A percentile compares a stretch with the other conserved stretches of the same genome.
These are phyloP conservation scores for Collybiopsis luxurians DNA, from an alignment of 768 basidiomycete genomes.

Conservation along the genomic window DNA sequence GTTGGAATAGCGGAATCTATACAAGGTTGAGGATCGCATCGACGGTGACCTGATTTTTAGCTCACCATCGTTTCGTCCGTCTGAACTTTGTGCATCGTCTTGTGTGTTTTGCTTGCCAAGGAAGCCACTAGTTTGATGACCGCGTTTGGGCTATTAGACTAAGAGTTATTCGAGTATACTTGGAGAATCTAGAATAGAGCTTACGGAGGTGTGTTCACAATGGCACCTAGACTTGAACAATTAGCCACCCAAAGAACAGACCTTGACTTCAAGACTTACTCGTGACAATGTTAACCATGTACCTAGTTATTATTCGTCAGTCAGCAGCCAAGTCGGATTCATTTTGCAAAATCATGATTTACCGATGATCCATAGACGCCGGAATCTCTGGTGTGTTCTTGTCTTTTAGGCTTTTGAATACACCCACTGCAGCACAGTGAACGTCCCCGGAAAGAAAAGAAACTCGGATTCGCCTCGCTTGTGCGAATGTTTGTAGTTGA, in stretches of 20 bases:
- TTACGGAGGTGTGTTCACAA: constrained; percentile 91
- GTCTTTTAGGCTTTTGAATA: constrained; percentile 63
- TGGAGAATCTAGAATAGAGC: constrained; percentile 21
- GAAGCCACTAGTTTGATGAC: constrained; percentile 82
- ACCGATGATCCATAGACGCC: constrained; percentile 62
- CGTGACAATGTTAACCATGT: constrained; percentile 88
- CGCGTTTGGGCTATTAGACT: constrained; percentile 52
- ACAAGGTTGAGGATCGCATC: not conserved
- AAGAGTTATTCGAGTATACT: not conserved
- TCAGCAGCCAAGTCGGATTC: too few species aligned
- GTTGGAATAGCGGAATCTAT: constrained; percentile 73
- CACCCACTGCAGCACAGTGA: constrained; percentile 83
- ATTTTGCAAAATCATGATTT: too few species aligned
- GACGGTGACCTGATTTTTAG: not conserved
- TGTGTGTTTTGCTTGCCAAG: constrained; percentile 78
- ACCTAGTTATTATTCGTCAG: constrained; percentile 23
- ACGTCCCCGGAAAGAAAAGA: constrained; percentile 92
- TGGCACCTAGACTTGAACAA: constrained; percentile 56
- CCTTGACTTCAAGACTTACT: constrained; percentile 42
- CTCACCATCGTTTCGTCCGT: constrained; percentile 89
- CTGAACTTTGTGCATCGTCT: constrained; percentile 74
- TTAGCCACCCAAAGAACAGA: not conserved
- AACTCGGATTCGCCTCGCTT: constrained; percentile 63
- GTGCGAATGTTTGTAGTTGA: constrained; percentile 73
- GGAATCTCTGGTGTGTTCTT: constrained; percentile 47